Percentiles rank a stretch among this genome's conserved stretches.
These are phyloP conservation scores for Plasmopara muralis DNA, from an alignment of 352 stramenopile genomes.

Conservation along the genomic window DNA sequence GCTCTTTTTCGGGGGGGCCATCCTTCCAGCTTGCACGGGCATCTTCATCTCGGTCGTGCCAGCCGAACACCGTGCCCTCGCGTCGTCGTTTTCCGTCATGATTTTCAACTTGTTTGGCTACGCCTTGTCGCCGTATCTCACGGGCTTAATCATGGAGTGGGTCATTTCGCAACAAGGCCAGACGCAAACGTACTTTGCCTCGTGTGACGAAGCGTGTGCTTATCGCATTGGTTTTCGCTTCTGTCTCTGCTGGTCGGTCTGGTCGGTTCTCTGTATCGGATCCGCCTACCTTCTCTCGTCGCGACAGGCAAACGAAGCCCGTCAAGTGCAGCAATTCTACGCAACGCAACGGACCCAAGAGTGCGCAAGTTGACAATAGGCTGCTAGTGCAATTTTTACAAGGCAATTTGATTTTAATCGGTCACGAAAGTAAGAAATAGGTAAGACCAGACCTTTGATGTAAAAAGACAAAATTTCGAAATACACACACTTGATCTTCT, in stretches of 20 bases:
- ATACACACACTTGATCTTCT: too few relatives aligned
- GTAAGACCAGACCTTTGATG: slow-evolving; percentile 6
- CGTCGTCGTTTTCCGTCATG: slow-evolving; percentile 78
- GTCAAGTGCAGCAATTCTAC: slow-evolving; percentile 56
- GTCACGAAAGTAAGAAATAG: slow-evolving; percentile 8
- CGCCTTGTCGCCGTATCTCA: slow-evolving; percentile 69
- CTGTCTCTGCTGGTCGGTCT: slow-evolving; percentile 75
- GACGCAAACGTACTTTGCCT: slow-evolving; percentile 57
- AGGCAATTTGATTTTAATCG: not conserved
- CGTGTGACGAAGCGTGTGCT: slow-evolving; percentile 71
- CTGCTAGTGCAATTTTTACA: too few relatives aligned
- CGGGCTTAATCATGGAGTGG: slow-evolving; percentile 74
- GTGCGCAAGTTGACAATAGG: too few relatives aligned
- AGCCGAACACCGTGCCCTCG: slow-evolving; percentile 60
- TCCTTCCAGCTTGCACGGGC: slow-evolving; percentile 71
- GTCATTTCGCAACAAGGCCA: slow-evolving; percentile 58
- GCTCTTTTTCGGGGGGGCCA: slow-evolving; percentile 77
- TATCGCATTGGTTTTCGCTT: slow-evolving; percentile 79
- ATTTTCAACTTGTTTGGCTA: slow-evolving; percentile 81
- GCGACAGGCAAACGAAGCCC: slow-evolving; percentile 45
- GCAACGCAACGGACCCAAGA: slow-evolving; percentile 22
- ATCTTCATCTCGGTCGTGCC: slow-evolving; percentile 85
- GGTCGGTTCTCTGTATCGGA: slow-evolving; percentile 69
- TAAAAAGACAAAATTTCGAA: slow-evolving; percentile 6
- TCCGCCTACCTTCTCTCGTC: slow-evolving; percentile 47